Base-by-base conservation (phyloP, 257 asterid species). In the Avicennia marina region DNA sequence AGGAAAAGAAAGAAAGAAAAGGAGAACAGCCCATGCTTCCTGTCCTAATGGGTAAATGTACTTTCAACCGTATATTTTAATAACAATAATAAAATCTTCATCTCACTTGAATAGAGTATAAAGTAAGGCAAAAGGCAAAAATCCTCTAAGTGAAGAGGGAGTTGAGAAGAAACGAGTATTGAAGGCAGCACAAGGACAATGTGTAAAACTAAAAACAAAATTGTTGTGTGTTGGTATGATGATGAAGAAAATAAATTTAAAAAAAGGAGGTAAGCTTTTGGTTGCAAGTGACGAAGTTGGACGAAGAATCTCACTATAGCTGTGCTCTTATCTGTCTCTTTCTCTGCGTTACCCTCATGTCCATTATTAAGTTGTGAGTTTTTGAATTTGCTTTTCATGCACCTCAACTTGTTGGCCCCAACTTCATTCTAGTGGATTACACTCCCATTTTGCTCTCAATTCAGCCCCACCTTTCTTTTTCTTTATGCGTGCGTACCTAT, bases 1-100 rank as follows among this genome's bases (percentile, higher is more conserved):
- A 29, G 8, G 10, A 2, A 60, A 61, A 67, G 1, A 11, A 7
- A 52, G 1, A 31, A 17, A 11, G 17, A 22, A 62, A 56, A 20
- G 69, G 68, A 52, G 71, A 66, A 63, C 78, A 76, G 60, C 83
- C 89, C 94, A 78, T 73, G 84, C 79, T 68, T 72, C 78, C 21
- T 61, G 65, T 67, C 85, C 55, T 64, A 38, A 42, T 54, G 47
- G 65, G 64, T 61, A 44, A 62, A 56, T 71, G 79, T 71, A 68
- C 77, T 52, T 63, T 44, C 60, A 27, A 54, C 59, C 39, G 41
- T 38, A 55, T 58, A 58, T 33, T 66, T 60, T 45, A 66, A 29
- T 61, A 24, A 1, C 33, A 29, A 29, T 29, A 29, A 4, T 36
- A 36, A 38, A 7, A 47, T 12, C 6, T 15, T 11, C 31, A 8